Base-by-base conservation (phyloP, 2,329 filamentous ascomycete species). In the Hyphodiscus sp. region DNA sequence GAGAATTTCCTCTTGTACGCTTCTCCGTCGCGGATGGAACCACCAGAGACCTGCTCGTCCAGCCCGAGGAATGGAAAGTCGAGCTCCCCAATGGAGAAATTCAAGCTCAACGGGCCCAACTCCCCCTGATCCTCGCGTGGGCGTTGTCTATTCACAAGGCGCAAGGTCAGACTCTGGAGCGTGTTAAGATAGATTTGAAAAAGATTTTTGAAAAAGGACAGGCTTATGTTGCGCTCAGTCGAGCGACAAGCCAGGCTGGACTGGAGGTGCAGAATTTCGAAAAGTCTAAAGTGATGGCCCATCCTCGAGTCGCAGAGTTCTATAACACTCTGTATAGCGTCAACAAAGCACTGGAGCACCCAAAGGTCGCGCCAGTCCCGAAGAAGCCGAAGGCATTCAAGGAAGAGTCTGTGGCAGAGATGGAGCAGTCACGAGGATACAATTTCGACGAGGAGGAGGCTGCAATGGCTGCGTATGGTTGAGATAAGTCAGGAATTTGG, bases 111-210 rank as follows among this genome's bases (percentile, higher is more conserved):
- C 87, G 94, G 41, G 80, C 79, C 45, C 89, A 92, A 63, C 71
- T 92, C 1, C 94, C 94, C 0, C 77, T 99, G 49, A 97, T 99
- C 58, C 77, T 99, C 29, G 94, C 94, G 0, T 99, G 94, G 94
- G 94, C 94, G 1, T 74, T 99, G 19, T 96, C 91, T 1, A 99
- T 99, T 55, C 94, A 99, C 75, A 99, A 99, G 72, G 94, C 94
- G 0, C 92, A 97, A 68, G 92, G 92, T 1, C 92, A 97, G 69
- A 97, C 92, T 1, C 60, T 69, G 19, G 91, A 95, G 66, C 80
- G 92, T 49, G 94, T 99, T 55, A 95, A 95, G 67, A 94, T 99
- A 23, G 91, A 99, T 67, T 77, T 99, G 0, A 88, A 90, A 29
- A 87, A 83, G 57, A 89, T 96, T 1, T 99, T 99, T 64, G 94